Percentiles rank a stretch among this genome's conserved stretches.
phyloP scores from a whole-genome alignment of 495 filamentous ascomycete genomes.

The Apiosordaria backusii region DNA sequence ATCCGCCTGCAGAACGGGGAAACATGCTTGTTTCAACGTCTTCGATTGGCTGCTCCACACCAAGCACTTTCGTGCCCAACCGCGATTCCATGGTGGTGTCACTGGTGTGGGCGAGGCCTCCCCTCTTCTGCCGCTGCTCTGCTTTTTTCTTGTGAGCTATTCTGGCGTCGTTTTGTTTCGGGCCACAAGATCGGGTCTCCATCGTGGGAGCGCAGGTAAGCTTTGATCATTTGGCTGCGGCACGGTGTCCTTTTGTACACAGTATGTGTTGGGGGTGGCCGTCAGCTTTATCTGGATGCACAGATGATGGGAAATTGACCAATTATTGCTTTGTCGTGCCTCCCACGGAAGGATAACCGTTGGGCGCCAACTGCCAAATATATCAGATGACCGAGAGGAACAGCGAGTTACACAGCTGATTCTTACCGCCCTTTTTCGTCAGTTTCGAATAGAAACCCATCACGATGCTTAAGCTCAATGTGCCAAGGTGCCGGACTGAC shows the following conservation, averaged over 20 bases:
- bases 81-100: background rate
- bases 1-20: background rate
- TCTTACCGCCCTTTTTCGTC: background rate
- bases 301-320: background rate
- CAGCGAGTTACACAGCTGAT: background rate
- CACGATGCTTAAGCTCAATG: background rate
- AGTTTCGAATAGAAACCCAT: background rate
- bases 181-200: conserved; percentile 4
- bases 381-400: background rate
- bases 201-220: background rate
- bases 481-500: background rate
- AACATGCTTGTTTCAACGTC: conserved; percentile 3
- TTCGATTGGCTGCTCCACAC: background rate
- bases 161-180: background rate
- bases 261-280: background rate
- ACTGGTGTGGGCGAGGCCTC: conserved; percentile 1
- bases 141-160: too few relatives aligned
- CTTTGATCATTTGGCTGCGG: background rate
- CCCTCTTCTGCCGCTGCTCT: background rate
- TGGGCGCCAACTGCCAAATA: background rate
- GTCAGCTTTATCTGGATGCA: background rate
- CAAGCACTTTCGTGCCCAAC: background rate
- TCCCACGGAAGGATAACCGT: background rate
- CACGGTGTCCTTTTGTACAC: background rate
- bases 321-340: background rate